Base-by-base conservation (phyloP, 2,329 filamentous ascomycete species). In the Fusarium sp. region DNA sequence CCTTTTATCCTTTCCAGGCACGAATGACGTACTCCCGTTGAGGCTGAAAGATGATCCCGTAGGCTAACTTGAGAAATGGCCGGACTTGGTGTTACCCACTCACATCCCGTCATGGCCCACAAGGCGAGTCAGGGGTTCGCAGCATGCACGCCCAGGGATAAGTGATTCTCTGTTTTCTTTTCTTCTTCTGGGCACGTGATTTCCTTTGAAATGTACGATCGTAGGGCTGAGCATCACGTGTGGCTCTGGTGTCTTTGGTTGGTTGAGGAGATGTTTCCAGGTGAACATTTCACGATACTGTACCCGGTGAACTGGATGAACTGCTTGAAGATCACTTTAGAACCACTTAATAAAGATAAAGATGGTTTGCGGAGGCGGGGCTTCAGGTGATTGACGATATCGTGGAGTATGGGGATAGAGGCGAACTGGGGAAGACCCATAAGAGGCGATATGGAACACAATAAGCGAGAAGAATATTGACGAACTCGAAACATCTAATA, bases 101-200 rank as follows among this genome's bases (percentile, higher is more conserved):
- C 36, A 57, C 20, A 40, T 57, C 36, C 54, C 54, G 54, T n/a
- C 7, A 8, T n/a, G 56, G 20, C 33, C 56, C 64, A 61, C 61
- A 64, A 58, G 57, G 61, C 61, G 64, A 61, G 64, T 53, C 64
- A 67, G 56, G 61, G 44, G 44, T 57, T 64, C 50, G 51, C 33
- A 36, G 59, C 46, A 58, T 31, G 59, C 34, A 58, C 18, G 27
- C 34, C 42, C 27, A 51, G 46, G 46, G 46, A 11, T n/a, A 8
- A 5, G 11, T 1, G 9, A 34, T 25, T 55, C 34, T 38, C 16
- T 20, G 10, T 20, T 54, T 27, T 55, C 14, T 38, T 38, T 54
- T 54, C 27, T 29, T 38, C 13, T 25, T 38, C 4, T 5, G 2
- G 14, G 20, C 20, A 18, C 33, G 51, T 36, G 51, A 55, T 38